These are phyloP conservation scores for Cyberlindnera maritima DNA, from an alignment of 805 yeast genomes.

Conservation along the genomic window DNA sequence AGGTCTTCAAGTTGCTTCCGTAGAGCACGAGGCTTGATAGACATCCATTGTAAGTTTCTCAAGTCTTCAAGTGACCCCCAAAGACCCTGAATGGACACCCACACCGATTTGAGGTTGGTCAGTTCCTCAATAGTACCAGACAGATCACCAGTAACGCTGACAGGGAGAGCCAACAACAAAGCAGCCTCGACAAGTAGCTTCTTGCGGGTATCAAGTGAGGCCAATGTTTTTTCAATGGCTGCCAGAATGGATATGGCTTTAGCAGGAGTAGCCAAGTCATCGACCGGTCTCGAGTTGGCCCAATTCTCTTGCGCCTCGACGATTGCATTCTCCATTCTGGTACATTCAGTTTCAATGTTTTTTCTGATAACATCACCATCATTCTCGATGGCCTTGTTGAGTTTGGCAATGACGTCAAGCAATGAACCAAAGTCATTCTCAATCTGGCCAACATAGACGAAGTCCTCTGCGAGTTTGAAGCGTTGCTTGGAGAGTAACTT, in stretches of 20 bases:
- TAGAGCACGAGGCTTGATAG: constrained; percentile 42
- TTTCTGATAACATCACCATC: constrained; percentile 42
- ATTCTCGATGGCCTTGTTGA: constrained; percentile 37
- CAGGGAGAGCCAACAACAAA: constrained; percentile 32
- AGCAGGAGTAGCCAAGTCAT: constrained; percentile 39
- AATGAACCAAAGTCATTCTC: constrained; percentile 46
- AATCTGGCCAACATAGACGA: constrained; percentile 65
- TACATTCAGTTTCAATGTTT: constrained; percentile 40
- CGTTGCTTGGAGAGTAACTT: constrained; percentile 40
- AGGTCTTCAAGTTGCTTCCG: constrained; percentile 51
- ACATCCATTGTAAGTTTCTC: constrained; percentile 46
- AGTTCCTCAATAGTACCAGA: constrained; percentile 44
- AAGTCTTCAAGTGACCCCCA: constrained; percentile 45
- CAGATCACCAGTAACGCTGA: constrained; percentile 31
- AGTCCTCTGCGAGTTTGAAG: constrained; percentile 45
- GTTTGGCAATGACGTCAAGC: constrained; percentile 34
- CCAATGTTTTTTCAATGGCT: constrained; percentile 31
- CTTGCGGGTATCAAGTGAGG: constrained; percentile 19
- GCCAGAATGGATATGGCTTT: constrained; percentile 37
- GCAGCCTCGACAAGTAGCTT: constrained; percentile 31
- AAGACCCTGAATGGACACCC: constrained; percentile 57
- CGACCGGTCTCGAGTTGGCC: constrained; percentile 45
- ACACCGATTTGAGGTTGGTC: constrained; percentile 53
- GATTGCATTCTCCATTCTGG: constrained; percentile 34
- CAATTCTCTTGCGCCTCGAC: constrained; percentile 39